Base-by-base conservation (phyloP, 345 rosid species). In the Gossypium stocksii region DNA sequence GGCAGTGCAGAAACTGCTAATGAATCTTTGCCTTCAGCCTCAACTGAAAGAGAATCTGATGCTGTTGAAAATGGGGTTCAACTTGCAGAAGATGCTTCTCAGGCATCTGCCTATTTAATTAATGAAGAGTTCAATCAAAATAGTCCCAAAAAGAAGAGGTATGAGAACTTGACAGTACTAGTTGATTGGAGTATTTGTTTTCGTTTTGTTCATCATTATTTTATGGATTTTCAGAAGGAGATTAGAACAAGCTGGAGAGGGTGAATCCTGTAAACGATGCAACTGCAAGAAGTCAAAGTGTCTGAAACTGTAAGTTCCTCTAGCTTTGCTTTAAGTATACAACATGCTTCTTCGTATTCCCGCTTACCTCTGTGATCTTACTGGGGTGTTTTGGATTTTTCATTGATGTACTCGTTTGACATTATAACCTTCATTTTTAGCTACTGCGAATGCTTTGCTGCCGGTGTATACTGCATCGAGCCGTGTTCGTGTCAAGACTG, bases 381-480 rank as follows among this genome's bases (percentile, higher is more conserved):
- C 58, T 76, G 63, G 51, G 52, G 48, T 43, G 9, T 46, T 25
- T 17, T 56, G n/a, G 13, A 48, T 66, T 48, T 29, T 68, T 60
- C 72, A 44, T 48, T 49, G 23, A 13, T 66, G 44, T 16, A 17
- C 72, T 76, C 48, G 11, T 49, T 70, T 56, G 3, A 46, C 15
- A 52, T 45, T 22, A 46, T 19, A 49, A 54, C 54, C 20, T 65
- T 13, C 71, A 11, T 74, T 56, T 80, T 85, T 92, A 95, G 99
- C 80, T 95, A 95, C 79, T 95, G 99, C 70, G 99, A 95, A 84
- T 95, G 99, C 73, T 95, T 95, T 87, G 99, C 98, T 84, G 97
- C 99, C 70, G 98, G 99, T 44, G 91, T 91, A 14, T 95, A 93
- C 74, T 95, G 99, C 78, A 89, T 89, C 44, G 99, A 90, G 77